Evolutionary conservation across 495 filamentous ascomycete species (phyloP), one percentile per base, ranked within the genome.

Genomic region (Neurospora sp.): DNA sequence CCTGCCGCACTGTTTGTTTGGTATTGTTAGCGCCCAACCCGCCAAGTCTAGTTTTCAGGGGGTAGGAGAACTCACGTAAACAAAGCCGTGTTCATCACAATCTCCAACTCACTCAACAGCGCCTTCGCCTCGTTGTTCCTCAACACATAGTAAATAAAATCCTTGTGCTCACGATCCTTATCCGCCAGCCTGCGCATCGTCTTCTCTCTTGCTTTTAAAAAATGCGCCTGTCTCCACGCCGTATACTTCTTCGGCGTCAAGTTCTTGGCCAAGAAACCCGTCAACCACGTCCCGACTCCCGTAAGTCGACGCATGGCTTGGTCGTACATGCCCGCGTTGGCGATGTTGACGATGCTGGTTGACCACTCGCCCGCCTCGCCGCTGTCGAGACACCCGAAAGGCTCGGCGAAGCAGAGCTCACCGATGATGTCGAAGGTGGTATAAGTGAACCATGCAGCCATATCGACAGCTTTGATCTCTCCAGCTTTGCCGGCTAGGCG

Each of bases 341-440:
- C 54, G 16, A 74, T 69, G 38, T 75, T 73, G 70, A 72, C 44
- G 48, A 78, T 62, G 54, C 48, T 44, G 14, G 12, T 71, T n/a
- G 73, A 77, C 78, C 78, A 80, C 35, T 81, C 59, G 80, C 73
- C 71, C 12, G 37, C 73, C 18, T 69, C 38, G 35, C 73, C 75
- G 5, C 44, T 41, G 44, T 85, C 81, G 41, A 92, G 79, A 85
- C 88, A 88, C 8, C 84, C 81, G 77, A 90, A 90, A 39, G 85
- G 80, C 72, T 89, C 87, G 4, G 84, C 87, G 76, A 91, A 90
- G 23, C 83, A 83, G 2, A 91, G 74, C 20, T 89, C 85, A 14
- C 88, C 88, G 84, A 91, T 90, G 20, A 90, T 83, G 77, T 91
- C 89, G 75, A 89, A 90, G 7, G 83, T 84, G 18, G 84, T 74